Evolutionary conservation across 306 rosid genomes (phyloP).

Genomic region (Neltuma alba): DNA sequence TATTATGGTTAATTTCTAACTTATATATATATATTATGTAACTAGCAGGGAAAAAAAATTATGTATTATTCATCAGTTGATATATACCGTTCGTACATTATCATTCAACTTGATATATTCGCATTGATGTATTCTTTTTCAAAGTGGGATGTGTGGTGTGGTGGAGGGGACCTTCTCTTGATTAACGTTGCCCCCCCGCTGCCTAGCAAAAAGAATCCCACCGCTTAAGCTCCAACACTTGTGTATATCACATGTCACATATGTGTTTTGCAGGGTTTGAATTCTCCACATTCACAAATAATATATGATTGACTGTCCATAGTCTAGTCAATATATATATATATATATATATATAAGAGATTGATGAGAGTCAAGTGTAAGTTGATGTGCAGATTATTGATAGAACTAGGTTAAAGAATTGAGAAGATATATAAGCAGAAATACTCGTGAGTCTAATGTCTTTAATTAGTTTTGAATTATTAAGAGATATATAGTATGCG

Average conservation of each 20-base stretch:
- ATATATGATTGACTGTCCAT: not conserved
- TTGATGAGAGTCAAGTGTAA: not conserved
- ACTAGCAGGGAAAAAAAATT: no score
- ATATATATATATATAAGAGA: not conserved
- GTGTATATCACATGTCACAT: conserved; percentile 31
- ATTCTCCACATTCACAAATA: not conserved
- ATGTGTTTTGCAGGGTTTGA: not conserved
- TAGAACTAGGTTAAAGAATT: not conserved
- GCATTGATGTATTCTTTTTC: not conserved
- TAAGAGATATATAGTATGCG: no score
- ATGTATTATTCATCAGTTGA: no score
- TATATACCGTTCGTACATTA: no score
- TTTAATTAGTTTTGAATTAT: no score
- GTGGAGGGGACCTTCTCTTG: conserved; percentile 46
- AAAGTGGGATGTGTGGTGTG: not conserved
- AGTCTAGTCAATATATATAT: not conserved
- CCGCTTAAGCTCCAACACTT: conserved; percentile 44
- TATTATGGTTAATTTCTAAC: no score
- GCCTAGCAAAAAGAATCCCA: conserved; percentile 43
- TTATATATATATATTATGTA: no score
- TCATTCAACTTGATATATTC: no score
- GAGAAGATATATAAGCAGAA: not conserved
- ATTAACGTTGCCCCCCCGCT: conserved; percentile 54
- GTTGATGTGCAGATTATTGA: not conserved
- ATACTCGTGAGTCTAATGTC: not conserved